phyloP scores from a whole-genome alignment of 164 flowering plant species.

The Berberis thunbergii region DNA sequence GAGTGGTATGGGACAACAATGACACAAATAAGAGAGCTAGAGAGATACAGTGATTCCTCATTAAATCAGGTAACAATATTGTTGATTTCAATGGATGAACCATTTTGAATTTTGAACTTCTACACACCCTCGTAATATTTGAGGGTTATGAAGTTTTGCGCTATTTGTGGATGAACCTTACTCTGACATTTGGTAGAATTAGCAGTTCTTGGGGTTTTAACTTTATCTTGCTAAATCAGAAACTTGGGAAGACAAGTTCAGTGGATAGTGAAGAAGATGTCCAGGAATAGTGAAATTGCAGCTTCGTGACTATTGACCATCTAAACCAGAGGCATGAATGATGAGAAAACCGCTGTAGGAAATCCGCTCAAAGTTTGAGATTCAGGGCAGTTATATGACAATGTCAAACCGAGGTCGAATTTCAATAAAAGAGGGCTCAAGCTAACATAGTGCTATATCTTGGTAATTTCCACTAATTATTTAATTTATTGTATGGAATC shows the following conservation, averaged over 20 bases:
- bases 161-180: neutral
- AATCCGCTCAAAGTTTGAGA: no score
- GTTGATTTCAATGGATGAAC: neutral
- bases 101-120: neutral
- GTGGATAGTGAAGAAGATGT: neutral
- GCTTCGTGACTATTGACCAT: conserved; percentile 4
- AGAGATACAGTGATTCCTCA: conserved; percentile 29
- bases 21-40: conserved; percentile 43
- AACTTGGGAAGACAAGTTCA: conserved; percentile 8
- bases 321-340: neutral
- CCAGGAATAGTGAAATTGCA: neutral
- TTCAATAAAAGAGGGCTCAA: no score
- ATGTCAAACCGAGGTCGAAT: no score
- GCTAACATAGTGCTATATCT: no score
- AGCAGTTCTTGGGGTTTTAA: neutral
- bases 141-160: neutral
- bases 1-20: conserved; percentile 65
- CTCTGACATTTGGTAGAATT: no score
- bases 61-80: conserved; percentile 33
- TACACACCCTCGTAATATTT: neutral
- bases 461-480: no score
- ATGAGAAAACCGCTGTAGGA: no score
- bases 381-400: no score
- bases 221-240: conserved; percentile 6
- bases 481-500: no score